Base-by-base conservation (phyloP, 306 rosid species). In the Astragalus glycyphyllos region DNA sequence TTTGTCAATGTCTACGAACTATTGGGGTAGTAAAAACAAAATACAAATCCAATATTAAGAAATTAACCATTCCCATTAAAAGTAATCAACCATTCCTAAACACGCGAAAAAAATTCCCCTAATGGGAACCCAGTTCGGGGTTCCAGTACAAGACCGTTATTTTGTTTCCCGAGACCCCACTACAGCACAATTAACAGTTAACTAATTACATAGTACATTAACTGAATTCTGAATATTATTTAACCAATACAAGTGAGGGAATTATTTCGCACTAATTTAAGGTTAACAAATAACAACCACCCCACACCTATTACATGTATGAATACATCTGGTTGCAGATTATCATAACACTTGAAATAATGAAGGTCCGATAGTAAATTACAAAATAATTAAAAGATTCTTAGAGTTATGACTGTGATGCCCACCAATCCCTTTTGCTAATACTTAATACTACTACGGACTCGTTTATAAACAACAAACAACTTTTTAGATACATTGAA, bases 101-200 rank as follows among this genome's bases (percentile, higher is more conserved):
- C 5, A 38, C 45, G 5, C 17, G 38, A 38, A 49, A 16, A 12
- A 47, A 7, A 54, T 11, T 40, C 23, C 29, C 12, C 26, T 42
- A 12, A 53, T 4, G 55, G 26, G 23, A 74, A 11, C 7, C 5
- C 10, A 23, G 7, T 54, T 37, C n/a, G 38, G 13, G 65, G 46
- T 48, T 16, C 13, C 6, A 16, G 11, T 40, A 20, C 64, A 61
- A 73, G 49, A 61, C 41, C 54, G 17, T 29, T 14, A 58, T 20
- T 54, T 72, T 59, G 68, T 44, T 46, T 15, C 68, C 46, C 6
- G 5, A 6, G 26, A 2, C 5, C 26, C 50, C 31, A 45, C 49
- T 8, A 37, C 62, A 73, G 34, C 53, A 73, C 7, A 12, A 38
- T 73, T 73, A 51, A 23, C 49, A 41, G 51, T 6, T 10, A 50